phyloP scores from a whole-genome alignment of 2,329 filamentous ascomycete genomes.

The Dissoconium aciculare region DNA sequence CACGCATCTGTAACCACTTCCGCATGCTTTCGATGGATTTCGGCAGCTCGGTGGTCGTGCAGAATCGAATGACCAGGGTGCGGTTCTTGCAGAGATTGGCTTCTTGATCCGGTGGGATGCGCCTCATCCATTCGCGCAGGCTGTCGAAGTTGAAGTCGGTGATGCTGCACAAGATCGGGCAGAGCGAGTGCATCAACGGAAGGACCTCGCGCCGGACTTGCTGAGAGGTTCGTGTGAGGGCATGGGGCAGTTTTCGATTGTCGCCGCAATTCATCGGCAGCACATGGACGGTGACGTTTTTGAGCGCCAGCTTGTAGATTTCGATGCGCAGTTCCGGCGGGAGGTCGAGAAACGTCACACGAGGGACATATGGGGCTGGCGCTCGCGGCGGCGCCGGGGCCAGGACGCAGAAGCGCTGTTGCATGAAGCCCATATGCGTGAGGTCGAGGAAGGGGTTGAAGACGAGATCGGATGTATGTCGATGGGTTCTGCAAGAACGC shows the following conservation, averaged over 20 bases:
- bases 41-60: slow-evolving; percentile 11
- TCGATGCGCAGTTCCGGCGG: slow-evolving; percentile 22
- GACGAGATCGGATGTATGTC: too few species aligned
- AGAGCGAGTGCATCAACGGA: slow-evolving; percentile 19
- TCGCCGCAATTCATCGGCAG: slow-evolving; percentile 12
- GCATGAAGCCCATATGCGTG: slow-evolving; percentile 6
- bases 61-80: slow-evolving; percentile 15
- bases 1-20: slow-evolving; percentile 19
- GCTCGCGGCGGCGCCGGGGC: slow-evolving; percentile 11
- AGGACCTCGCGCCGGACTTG: slow-evolving; percentile 21
- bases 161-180: slow-evolving; percentile 17
- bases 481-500: too few species aligned
- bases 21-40: slow-evolving; percentile 13
- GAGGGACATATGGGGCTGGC: slow-evolving; percentile 4
- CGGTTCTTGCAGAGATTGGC: slow-evolving; percentile 18
- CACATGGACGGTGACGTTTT: slow-evolving; percentile 19
- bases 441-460: too few species aligned
- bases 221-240: slow-evolving; percentile 14
- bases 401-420: slow-evolving; percentile 7
- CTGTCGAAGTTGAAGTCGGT: slow-evolving; percentile 22
- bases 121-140: slow-evolving; percentile 17
- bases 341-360: slow-evolving; percentile 18
- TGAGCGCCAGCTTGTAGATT: slow-evolving; percentile 20
- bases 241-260: slow-evolving; percentile 12
- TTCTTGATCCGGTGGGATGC: slow-evolving; percentile 18